Evolutionary conservation across 2,329 filamentous ascomycete species (phyloP).

Genomic region (Madurella mycetomatis): DNA sequence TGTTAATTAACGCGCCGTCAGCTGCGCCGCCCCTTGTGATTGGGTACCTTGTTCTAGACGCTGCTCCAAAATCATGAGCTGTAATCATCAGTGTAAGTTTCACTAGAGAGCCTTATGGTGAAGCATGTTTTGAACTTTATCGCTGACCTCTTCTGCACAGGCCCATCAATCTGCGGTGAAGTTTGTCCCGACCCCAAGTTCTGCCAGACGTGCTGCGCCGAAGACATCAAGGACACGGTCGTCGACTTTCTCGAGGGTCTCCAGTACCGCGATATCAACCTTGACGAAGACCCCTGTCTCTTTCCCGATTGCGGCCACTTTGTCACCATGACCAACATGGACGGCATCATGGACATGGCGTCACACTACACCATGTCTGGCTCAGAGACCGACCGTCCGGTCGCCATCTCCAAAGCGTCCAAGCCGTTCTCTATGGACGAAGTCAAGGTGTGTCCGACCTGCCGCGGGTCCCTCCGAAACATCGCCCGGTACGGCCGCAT

Average conservation of each 20-base stretch:
- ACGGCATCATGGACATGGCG: constrained; percentile 54
- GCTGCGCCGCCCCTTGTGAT: constrained; percentile 63
- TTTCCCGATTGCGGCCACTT: constrained; percentile 62
- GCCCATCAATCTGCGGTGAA: constrained; percentile 53
- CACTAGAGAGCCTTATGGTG: background rate
- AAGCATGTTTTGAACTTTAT: background rate
- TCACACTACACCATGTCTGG: constrained; percentile 46
- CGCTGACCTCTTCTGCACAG: background rate
- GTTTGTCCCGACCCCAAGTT: constrained; percentile 47
- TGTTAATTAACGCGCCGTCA: constrained; percentile 35
- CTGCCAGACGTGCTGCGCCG: constrained; percentile 53
- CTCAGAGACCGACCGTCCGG: constrained; percentile 38
- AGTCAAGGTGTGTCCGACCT: constrained; percentile 47
- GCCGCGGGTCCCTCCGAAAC: constrained; percentile 54
- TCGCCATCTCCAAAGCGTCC: background rate
- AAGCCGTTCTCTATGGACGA: background rate
- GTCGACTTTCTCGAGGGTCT: constrained; percentile 56
- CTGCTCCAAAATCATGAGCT: constrained; percentile 50
- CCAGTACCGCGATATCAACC: constrained; percentile 52
- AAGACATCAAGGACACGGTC: constrained; percentile 30
- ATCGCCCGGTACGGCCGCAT: constrained; percentile 60
- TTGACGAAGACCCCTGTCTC: constrained; percentile 57
- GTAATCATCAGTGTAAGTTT: constrained; percentile 55
- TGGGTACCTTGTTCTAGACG: constrained; percentile 60
- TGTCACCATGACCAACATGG: constrained; percentile 55